A percentile compares a stretch with the other conserved stretches of the same genome.
These are phyloP conservation scores for Salix viminalis DNA, from an alignment of 345 rosid genomes.

Conservation along the genomic window DNA sequence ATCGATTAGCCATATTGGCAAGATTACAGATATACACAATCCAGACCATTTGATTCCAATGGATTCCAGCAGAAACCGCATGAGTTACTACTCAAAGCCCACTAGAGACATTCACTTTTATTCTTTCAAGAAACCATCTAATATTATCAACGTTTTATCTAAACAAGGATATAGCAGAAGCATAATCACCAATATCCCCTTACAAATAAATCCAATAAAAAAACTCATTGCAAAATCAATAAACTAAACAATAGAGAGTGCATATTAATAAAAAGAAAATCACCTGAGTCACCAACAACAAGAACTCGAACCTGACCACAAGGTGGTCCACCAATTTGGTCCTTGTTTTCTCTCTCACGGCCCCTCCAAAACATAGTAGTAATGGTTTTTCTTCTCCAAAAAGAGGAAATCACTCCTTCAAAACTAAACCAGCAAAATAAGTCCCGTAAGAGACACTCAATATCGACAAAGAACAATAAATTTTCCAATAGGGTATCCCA, in stretches of 20 bases:
- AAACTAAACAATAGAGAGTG: background rate
- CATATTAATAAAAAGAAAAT: background rate
- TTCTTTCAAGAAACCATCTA: background rate
- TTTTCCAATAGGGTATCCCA: constrained; percentile 20
- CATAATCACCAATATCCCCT: background rate
- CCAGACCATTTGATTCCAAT: background rate
- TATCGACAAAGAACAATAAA: constrained; percentile 5
- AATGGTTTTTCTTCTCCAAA: constrained; percentile 4
- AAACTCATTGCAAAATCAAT: background rate
- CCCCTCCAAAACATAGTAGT: constrained; percentile 86
- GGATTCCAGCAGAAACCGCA: background rate
- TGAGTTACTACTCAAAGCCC: background rate
- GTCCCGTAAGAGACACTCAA: constrained; percentile 32
- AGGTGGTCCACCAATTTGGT: constrained; percentile 64
- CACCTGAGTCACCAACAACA: constrained; percentile 97
- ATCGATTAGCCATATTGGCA: background rate
- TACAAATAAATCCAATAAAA: background rate
- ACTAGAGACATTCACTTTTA: background rate
- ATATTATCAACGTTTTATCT: background rate
- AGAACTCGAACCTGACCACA: constrained; percentile 97
- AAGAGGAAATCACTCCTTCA: background rate
- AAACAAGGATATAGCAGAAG: background rate
- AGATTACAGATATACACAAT: background rate
- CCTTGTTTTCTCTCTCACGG: constrained; percentile 83
- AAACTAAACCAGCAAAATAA: constrained; percentile 1